Conservation (phyloP, 345 rosid species). For the Bretschneidera sinensis region DNA sequence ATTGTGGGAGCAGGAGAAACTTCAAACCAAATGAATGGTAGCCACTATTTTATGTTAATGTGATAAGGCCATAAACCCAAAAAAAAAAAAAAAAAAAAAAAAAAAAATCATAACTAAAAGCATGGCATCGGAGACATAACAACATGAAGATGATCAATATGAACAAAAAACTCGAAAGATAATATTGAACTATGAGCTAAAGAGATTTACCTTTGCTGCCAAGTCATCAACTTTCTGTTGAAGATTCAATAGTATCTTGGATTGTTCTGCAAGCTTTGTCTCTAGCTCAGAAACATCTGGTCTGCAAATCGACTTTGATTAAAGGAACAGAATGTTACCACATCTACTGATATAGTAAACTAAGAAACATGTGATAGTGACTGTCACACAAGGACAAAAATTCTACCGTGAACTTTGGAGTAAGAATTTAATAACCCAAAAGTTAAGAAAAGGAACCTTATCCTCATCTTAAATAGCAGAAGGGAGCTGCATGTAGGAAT, state of each 20-base stretch:
- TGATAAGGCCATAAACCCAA: too few relatives aligned
- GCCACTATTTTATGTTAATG: too few relatives aligned
- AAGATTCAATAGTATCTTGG: constrained; percentile 79
- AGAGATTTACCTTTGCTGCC: constrained; percentile 76
- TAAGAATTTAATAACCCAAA: not conserved
- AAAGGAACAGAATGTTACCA: constrained; percentile 35
- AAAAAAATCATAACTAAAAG: too few relatives aligned
- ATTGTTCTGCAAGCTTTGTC: constrained; percentile 81
- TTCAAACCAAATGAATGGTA: not conserved
- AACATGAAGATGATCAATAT: too few relatives aligned
- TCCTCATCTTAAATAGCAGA: too few relatives aligned
- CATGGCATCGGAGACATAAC: too few relatives aligned
- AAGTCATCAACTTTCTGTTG: constrained; percentile 94
- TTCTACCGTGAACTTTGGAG: not conserved
- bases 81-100: too few relatives aligned
- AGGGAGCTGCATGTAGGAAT: too few relatives aligned
- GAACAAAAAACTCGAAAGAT: constrained; percentile 4
- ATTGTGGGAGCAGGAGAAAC: not conserved
- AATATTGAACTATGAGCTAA: constrained; percentile 7
- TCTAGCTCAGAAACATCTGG: constrained; percentile 96
- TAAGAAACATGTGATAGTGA: not conserved
- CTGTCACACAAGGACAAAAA: not conserved
- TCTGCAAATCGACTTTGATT: constrained; percentile 59
- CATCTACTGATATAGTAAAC: constrained; percentile 26
- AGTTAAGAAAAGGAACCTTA: not conserved